These are phyloP conservation scores for Heliamphora pulchella DNA, from an alignment of 179 eudicot species.

Conservation along the genomic window DNA sequence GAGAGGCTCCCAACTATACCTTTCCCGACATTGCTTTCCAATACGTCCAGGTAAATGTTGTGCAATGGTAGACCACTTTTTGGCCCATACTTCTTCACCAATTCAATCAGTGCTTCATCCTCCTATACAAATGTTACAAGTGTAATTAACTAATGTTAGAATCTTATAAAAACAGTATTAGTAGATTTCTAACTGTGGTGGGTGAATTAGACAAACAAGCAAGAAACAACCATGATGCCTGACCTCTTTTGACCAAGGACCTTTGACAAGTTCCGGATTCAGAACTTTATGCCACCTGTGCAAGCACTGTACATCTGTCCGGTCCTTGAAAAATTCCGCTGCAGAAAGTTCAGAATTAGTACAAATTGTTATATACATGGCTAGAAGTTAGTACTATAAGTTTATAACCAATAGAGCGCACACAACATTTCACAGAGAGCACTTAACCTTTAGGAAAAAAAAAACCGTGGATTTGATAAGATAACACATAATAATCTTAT, in stretches of 20 bases:
- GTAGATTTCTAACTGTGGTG: not conserved
- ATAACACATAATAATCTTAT: too few relatives aligned
- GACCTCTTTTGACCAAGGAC: slow-evolving; percentile 99
- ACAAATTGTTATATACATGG: too few relatives aligned
- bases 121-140: slow-evolving; percentile 39
- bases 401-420: too few relatives aligned
- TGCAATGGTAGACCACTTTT: slow-evolving; percentile 98
- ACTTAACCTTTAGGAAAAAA: too few relatives aligned
- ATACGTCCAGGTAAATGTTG: slow-evolving; percentile 94
- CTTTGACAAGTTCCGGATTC: slow-evolving; percentile 94
- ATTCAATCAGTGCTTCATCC: slow-evolving; percentile 67
- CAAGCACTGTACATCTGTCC: slow-evolving; percentile 95
- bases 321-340: slow-evolving; percentile 95
- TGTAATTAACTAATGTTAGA: not conserved
- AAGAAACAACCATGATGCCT: slow-evolving; percentile 11
- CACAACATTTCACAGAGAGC: too few relatives aligned
- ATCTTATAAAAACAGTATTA: not conserved
- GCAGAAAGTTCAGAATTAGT: slow-evolving; percentile 18
- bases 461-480: too few relatives aligned
- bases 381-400: too few relatives aligned
- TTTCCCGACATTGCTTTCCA: slow-evolving; percentile 97
- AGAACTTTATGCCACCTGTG: slow-evolving; percentile 99
- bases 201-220: not conserved
- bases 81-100: slow-evolving; percentile 80
- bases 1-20: slow-evolving; percentile 34